A percentile compares a stretch with the other conserved stretches of the same genome.
Evolutionary conservation across 805 yeast species (phyloP).

Genomic region (Martiniozyma abietophila): DNA sequence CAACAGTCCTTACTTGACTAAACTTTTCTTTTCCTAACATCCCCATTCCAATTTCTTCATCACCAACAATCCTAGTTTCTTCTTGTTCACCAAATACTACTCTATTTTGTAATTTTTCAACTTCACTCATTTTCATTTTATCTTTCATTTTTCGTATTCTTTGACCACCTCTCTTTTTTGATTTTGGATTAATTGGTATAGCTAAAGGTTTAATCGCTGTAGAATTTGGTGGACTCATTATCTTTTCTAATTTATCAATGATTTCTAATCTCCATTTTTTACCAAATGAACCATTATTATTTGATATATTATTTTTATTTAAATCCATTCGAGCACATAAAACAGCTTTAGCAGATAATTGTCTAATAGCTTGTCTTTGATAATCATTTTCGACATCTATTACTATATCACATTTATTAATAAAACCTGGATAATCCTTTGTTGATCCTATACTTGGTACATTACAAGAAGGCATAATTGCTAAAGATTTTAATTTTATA

Average conservation of each 20-base stretch:
- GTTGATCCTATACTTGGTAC: constrained; percentile 55
- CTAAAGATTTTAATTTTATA: constrained; percentile 61
- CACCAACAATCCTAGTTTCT: constrained; percentile 50
- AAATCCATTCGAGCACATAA: constrained; percentile 77
- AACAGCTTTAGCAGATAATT: constrained; percentile 68
- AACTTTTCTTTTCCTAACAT: constrained; percentile 37
- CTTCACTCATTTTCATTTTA: constrained; percentile 69
- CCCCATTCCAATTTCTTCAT: constrained; percentile 80
- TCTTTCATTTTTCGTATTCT: constrained; percentile 73
- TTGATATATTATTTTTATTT: constrained; percentile 32
- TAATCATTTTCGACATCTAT: constrained; percentile 49
- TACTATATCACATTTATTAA: constrained; percentile 52
- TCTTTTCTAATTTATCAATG: constrained; percentile 52
- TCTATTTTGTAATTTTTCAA: constrained; percentile 75
- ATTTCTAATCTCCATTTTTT: constrained; percentile 51
- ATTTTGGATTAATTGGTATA: constrained; percentile 61
- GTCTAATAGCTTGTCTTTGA: constrained; percentile 63
- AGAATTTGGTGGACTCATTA: constrained; percentile 69
- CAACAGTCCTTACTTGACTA: constrained; percentile 13
- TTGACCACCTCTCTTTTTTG: constrained; percentile 82
- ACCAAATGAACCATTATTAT: constrained; percentile 36
- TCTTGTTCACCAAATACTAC: constrained; percentile 77
- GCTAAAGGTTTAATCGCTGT: constrained; percentile 62
- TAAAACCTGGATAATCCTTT: constrained; percentile 44
- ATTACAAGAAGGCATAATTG: constrained; percentile 74